Evolutionary conservation across 1,284 basidiomycete species (phyloP).

Genomic region (Puccinia horiana): DNA sequence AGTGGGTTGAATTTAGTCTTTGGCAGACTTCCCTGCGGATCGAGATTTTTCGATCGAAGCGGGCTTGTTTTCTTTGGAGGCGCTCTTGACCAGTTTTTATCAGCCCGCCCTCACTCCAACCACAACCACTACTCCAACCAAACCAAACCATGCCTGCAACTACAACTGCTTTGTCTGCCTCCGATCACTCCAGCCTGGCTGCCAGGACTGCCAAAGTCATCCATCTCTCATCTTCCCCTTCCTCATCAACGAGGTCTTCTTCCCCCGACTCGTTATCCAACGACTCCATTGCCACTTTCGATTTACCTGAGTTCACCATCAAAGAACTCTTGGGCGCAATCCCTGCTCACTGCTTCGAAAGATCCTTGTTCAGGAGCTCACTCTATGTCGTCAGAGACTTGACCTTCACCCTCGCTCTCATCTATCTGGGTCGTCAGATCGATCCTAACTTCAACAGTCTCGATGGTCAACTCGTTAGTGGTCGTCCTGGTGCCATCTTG

Average conservation of each 20-base stretch:
- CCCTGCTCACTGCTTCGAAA: conserved; percentile 84
- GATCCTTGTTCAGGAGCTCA: conserved; percentile 81
- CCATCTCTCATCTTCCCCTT: conserved; percentile 20
- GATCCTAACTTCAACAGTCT: conserved; percentile 30
- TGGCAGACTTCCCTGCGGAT: too few relatives aligned
- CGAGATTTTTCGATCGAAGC: too few relatives aligned
- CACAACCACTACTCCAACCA: too few relatives aligned
- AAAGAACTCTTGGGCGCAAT: conserved; percentile 84
- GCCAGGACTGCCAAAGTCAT: conserved; percentile 29
- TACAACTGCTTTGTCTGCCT: conserved; percentile 1
- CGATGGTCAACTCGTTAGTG: conserved; percentile 22
- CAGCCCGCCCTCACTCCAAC: too few relatives aligned
- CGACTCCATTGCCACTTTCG: neutral
- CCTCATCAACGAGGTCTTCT: conserved; percentile 35
- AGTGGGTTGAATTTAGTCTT: too few relatives aligned
- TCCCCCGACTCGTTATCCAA: conserved; percentile 25
- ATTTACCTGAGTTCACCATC: conserved; percentile 64
- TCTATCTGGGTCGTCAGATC: conserved; percentile 27
- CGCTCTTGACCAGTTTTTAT: too few relatives aligned
- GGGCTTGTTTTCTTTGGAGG: too few relatives aligned
- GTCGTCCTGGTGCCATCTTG: conserved; percentile 25
- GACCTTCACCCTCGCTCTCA: conserved; percentile 19
- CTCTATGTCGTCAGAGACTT: conserved; percentile 65
- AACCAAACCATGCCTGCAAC: neutral
- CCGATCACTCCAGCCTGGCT: conserved; percentile 14